These are phyloP conservation scores for Chenopodium berlandieri DNA, from an alignment of 148 eudicot species.

Conservation along the genomic window DNA sequence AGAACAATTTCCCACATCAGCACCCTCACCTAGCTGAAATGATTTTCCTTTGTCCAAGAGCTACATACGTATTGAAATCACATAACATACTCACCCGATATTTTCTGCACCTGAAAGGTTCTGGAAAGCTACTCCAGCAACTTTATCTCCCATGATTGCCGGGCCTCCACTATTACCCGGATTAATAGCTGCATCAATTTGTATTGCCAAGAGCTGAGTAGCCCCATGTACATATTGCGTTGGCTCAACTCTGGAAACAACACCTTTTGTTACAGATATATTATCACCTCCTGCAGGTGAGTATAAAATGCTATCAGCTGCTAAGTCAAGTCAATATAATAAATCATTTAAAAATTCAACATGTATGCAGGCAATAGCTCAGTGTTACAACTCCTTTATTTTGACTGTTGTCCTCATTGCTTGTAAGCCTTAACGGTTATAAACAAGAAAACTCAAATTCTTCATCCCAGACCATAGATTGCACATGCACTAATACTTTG, in stretches of 20 bases:
- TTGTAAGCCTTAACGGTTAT: neutral
- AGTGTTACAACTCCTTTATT: neutral
- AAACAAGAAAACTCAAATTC: neutral
- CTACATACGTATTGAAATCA: neutral
- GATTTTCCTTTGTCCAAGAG: neutral
- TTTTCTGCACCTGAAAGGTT: conserved; percentile 98
- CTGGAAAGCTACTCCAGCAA: conserved; percentile 98
- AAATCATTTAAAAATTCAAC: neutral
- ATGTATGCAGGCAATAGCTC: neutral
- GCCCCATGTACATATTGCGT: conserved; percentile 96
- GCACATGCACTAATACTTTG: neutral
- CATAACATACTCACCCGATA: conserved; percentile 67
- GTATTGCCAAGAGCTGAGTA: conserved; percentile 86
- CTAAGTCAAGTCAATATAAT: neutral
- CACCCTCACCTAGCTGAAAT: neutral
- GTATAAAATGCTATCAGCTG: neutral
- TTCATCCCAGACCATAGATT: neutral
- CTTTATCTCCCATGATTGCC: conserved; percentile 95
- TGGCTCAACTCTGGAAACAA: conserved; percentile 96
- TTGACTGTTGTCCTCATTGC: neutral
- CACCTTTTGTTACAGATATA: conserved; percentile 94
- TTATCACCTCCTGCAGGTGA: conserved; percentile 80
- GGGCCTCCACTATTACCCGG: conserved; percentile 99
- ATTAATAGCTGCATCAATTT: conserved; percentile 98
- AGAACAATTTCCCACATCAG: neutral